phyloP scores from a whole-genome alignment of 371 early-diverging fungal species.

The Syncephalastrum contaminatum region DNA sequence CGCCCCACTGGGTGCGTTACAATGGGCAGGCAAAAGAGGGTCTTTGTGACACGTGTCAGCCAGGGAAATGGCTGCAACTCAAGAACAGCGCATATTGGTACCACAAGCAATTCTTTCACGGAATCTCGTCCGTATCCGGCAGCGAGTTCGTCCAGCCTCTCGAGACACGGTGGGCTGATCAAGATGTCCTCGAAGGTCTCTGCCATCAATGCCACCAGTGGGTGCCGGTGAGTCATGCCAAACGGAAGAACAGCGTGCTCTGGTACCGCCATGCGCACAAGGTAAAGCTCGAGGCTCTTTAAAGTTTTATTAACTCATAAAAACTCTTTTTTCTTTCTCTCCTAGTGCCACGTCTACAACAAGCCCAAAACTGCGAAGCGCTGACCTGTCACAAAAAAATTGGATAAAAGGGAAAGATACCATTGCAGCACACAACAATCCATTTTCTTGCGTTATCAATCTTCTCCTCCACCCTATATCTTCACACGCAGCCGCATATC shows the following conservation, averaged over 20 bases:
- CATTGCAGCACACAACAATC: constrained; percentile 3
- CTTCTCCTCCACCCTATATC: background rate
- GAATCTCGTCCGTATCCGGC: constrained; percentile 89
- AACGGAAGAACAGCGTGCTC: constrained; percentile 74
- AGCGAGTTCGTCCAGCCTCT: constrained; percentile 72
- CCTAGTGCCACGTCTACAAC: constrained; percentile 27
- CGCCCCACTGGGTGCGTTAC: constrained; percentile 84
- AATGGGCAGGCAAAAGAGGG: constrained; percentile 84
- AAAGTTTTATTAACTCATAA: constrained; percentile 2
- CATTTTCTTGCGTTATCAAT: constrained; percentile 3
- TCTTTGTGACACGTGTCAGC: constrained; percentile 82
- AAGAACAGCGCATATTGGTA: constrained; percentile 95
- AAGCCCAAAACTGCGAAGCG: constrained; percentile 20
- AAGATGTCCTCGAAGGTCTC: constrained; percentile 72
- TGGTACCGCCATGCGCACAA: constrained; percentile 93
- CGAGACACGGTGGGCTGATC: constrained; percentile 60
- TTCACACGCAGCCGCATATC: background rate
- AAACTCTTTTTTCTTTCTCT: background rate
- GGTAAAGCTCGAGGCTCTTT: constrained; percentile 20
- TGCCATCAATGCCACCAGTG: constrained; percentile 86
- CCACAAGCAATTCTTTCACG: constrained; percentile 89
- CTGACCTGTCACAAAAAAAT: background rate
- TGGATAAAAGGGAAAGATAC: background rate
- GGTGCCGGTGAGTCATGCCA: constrained; percentile 77
- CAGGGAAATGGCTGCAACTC: constrained; percentile 90